Base-by-base conservation (phyloP, 31 red algal genomes). In the Asparagopsis taxiformis region DNA sequence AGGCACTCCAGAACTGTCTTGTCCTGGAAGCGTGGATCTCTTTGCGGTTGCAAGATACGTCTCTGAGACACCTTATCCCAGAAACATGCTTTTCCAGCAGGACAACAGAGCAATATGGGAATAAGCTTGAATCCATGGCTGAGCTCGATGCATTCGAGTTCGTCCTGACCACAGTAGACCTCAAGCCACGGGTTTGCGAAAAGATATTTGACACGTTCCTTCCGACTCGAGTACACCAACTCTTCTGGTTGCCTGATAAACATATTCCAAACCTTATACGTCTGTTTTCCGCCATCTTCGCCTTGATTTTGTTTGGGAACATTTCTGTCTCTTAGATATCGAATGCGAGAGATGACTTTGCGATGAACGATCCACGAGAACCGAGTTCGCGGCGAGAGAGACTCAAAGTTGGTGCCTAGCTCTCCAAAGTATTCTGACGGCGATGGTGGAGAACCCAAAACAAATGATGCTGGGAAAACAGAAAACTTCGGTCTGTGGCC, bases 1-100 rank as follows among this genome's bases (percentile, higher is more conserved):
- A 95, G 77, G 36, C 82, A 87, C n/a, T 95, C 72, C 26, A 63
- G 53, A 36, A 95, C 69, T 3, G 92, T 87, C 17, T 80, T 92
- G 32, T 34, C 49, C 2, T 11, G 1, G 57, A 17, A 46, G 15
- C 16, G 43, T 5, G n/a, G 19, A 48, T 19, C 29, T 38, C 44
- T 35, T 26, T 59, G 26, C 6, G 48, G 23, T 28, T 61, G 51
- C 34, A 44, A 29, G 21, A 57, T 30, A 10, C 55, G 49, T 24
- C 60, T 61, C 21, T 61, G 3, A 33, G 50, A 63, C 31, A 29
- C 28, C 10, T 10, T 70, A 41, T 82, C 65, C 77, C 77, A 82
- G 49, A 70, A 82, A 5, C 2, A 48, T 32, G 65, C 77, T 1
- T 70, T 35, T 2, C 23, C 51, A 28, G 55, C 33, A 1, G 64